A percentile compares a stretch with the other conserved stretches of the same genome.
These are phyloP conservation scores for Adenanthera pavonina DNA, from an alignment of 306 rosid species.

Conservation along the genomic window DNA sequence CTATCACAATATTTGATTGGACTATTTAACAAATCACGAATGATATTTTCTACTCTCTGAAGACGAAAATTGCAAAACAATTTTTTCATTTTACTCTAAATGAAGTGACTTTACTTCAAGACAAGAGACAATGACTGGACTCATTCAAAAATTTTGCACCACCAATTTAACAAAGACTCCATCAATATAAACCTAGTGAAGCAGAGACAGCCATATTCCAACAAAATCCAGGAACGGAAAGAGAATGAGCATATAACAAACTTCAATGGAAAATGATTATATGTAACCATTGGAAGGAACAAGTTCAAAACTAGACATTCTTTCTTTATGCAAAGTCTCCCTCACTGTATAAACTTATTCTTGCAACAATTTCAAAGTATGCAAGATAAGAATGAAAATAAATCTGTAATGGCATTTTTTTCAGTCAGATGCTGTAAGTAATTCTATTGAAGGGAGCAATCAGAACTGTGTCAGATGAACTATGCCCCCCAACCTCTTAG, in stretches of 20 bases:
- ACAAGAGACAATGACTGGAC: too few species aligned
- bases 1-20: too few species aligned
- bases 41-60: too few species aligned
- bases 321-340: neutral
- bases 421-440: neutral
- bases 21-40: too few species aligned
- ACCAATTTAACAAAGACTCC: too few species aligned
- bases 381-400: neutral
- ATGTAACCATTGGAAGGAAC: neutral
- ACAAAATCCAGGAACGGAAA: neutral
- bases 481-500: slow-evolving; percentile 95
- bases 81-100: too few species aligned
- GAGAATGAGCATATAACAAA: neutral
- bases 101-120: too few species aligned
- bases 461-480: neutral
- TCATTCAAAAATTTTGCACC: too few species aligned
- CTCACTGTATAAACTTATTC: neutral
- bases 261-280: neutral
- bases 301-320: neutral
- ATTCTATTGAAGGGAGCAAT: neutral
- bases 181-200: too few species aligned
- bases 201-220: neutral
- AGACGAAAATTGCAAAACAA: too few species aligned
- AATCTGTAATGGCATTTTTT: neutral
- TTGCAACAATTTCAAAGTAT: neutral